These are phyloP conservation scores for Glycine latifolia DNA, from an alignment of 306 rosid species.

Conservation along the genomic window DNA sequence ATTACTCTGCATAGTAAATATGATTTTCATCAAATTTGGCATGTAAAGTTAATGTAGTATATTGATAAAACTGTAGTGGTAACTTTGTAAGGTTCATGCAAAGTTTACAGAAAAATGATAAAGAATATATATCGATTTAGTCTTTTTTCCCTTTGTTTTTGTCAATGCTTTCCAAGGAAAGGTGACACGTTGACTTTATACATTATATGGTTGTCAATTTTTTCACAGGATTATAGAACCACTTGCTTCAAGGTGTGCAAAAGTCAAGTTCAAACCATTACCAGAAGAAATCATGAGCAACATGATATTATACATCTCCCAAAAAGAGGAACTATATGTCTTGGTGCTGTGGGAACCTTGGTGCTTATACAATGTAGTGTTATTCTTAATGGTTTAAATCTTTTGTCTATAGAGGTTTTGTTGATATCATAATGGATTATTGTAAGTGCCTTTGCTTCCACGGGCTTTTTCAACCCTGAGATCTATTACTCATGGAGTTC, in stretches of 20 bases:
- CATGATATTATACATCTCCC: slow-evolving; percentile 71
- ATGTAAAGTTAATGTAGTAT: neutral
- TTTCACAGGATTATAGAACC: slow-evolving; percentile 91
- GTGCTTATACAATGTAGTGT: slow-evolving; percentile 14
- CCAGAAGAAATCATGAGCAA: slow-evolving; percentile 84
- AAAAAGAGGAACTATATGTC: slow-evolving; percentile 79
- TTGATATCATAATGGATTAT: slow-evolving; percentile 18
- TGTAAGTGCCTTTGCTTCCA: slow-evolving; percentile 33
- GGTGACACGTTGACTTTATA: slow-evolving; percentile 31
- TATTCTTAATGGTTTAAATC: slow-evolving; percentile 16
- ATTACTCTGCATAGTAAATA: too few species aligned
- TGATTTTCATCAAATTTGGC: neutral
- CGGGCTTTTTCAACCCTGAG: slow-evolving; percentile 86
- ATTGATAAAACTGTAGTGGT: neutral
- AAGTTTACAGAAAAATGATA: neutral
- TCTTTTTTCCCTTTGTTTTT: neutral
- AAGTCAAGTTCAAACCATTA: slow-evolving; percentile 97
- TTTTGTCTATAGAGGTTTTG: slow-evolving; percentile 27
- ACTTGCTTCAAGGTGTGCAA: slow-evolving; percentile 97
- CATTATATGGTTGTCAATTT: slow-evolving; percentile 27
- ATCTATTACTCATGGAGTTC: slow-evolving; percentile 94
- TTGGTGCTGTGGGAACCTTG: slow-evolving; percentile 64
- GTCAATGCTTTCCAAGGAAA: slow-evolving; percentile 20
- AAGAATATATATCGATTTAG: neutral
- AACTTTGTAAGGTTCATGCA: slow-evolving; percentile 22